Evolutionary conservation across 768 basidiomycete genomes (phyloP), one percentile per base, ranked within the genome.

Genomic region (Boletellus emodensis): DNA sequence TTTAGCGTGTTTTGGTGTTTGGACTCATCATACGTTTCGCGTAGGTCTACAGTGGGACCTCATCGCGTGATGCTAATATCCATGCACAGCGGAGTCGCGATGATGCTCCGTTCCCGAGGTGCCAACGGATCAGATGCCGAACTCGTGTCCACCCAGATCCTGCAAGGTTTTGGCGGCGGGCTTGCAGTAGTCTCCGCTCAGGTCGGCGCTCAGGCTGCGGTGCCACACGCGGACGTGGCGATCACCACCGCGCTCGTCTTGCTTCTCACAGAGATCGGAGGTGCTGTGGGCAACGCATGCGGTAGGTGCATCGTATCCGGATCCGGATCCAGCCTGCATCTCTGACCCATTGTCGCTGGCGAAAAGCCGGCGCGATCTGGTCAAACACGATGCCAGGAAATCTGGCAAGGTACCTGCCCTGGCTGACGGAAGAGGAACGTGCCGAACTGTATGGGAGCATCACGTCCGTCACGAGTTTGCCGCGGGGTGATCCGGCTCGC

Each of bases 141-240:
- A 54, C 72, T 88, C 26, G 81, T 88, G 4, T 73, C 78, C 67
- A 80, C 78, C 18, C 87, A 90, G 57, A 65, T 88, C 44, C 71
- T 90, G 14, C 87, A 88, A 67, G 87, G 87, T 41, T 69, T 83
- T 9, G 87, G 87, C 15, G 87, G 87, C 13, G 87, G 86, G 14
- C 74, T 89, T 49, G 84, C 85, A 3, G 77, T 78, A 8, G 70
- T 81, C 37, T 62, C 79, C 5, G 64, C 74, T 1, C 81, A 81
- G 60, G 81, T 84, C 34, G 79, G 76, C 28, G 79, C 84, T 3
- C 85, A 87, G 60, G 85, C 83, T 3, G 71, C 78, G 11, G 86
- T 86, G 3, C 71, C 79, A 0, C 85, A 86, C 58, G 63, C 63
- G 11, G 85, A 87, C 51, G 80, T 87, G 6, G 85, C 82, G 0